Percentiles rank a stretch among this genome's conserved stretches.
Conservation (phyloP, 371 early-diverging fungal genomes). For the Mortierella sp. region DNA sequence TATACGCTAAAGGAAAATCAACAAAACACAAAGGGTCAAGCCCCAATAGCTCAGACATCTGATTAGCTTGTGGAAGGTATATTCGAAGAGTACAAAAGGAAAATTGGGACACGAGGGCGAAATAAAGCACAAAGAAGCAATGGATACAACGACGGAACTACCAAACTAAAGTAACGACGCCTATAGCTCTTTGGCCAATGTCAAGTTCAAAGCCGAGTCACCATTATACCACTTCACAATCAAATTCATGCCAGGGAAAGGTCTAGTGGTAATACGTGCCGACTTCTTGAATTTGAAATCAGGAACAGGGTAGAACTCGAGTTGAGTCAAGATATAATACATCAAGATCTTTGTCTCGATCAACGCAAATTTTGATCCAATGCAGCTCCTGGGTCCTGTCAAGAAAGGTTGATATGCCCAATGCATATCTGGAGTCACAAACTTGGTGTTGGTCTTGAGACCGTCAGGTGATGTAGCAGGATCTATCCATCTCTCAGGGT, state of each 20-base stretch:
- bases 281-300: slow-evolving; percentile 51
- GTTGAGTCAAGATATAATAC: slow-evolving; percentile 49
- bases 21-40: no score
- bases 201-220: background rate
- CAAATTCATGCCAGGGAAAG: slow-evolving; percentile 51
- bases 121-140: no score
- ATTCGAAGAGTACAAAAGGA: no score
- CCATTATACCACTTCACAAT: slow-evolving; percentile 28
- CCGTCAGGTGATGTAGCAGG: slow-evolving; percentile 11
- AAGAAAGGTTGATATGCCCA: slow-evolving; percentile 72
- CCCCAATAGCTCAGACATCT: no score
- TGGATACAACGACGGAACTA: no score
- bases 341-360: slow-evolving; percentile 60
- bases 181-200: no score
- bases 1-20: no score
- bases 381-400: slow-evolving; percentile 64
- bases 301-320: slow-evolving; percentile 54
- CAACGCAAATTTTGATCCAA: slow-evolving; percentile 59
- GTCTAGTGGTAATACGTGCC: slow-evolving; percentile 52
- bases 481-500: slow-evolving; percentile 52
- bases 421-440: slow-evolving; percentile 36
- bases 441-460: slow-evolving; percentile 14
- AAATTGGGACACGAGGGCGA: no score
- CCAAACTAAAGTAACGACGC: no score
- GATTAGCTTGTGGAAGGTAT: no score